Evolutionary conservation across 768 basidiomycete species (phyloP).

Genomic region (Mycena belliarum): DNA sequence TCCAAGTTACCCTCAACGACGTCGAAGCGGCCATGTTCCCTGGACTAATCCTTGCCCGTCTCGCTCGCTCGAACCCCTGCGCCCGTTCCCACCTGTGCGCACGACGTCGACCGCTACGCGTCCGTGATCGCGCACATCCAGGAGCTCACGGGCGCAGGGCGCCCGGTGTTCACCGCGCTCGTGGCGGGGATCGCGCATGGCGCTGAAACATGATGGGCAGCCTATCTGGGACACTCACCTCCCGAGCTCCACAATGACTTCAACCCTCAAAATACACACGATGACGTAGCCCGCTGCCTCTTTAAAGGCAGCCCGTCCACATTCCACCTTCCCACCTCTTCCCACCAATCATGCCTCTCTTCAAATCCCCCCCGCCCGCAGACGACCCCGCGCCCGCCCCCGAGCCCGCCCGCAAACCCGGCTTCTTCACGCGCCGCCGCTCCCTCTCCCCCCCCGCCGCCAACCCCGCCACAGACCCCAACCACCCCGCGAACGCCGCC

Average conservation of each 20-base stretch:
- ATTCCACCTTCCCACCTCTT: not conserved
- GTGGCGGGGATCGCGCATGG: too few species aligned
- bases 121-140: too few species aligned
- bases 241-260: slow-evolving; percentile 20
- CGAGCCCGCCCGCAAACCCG: slow-evolving; percentile 21
- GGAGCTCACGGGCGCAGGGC: too few species aligned
- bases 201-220: too few species aligned
- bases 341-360: slow-evolving; percentile 26
- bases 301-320: slow-evolving; percentile 8
- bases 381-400: slow-evolving; percentile 14
- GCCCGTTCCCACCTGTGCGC: too few species aligned
- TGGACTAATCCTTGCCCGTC: too few species aligned
- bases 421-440: slow-evolving; percentile 24
- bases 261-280: not conserved
- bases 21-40: too few species aligned
- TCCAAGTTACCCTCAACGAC: too few species aligned
- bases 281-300: not conserved
- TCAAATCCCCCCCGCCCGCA: slow-evolving; percentile 22
- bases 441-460: slow-evolving; percentile 21
- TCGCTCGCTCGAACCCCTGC: too few species aligned
- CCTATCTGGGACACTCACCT: not conserved
- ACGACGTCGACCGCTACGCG: too few species aligned
- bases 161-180: too few species aligned
- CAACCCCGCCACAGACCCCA: not conserved
- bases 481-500: slow-evolving; percentile 5